Evolutionary conservation across 768 basidiomycete species (phyloP).

Genomic region (Russula vinacea): DNA sequence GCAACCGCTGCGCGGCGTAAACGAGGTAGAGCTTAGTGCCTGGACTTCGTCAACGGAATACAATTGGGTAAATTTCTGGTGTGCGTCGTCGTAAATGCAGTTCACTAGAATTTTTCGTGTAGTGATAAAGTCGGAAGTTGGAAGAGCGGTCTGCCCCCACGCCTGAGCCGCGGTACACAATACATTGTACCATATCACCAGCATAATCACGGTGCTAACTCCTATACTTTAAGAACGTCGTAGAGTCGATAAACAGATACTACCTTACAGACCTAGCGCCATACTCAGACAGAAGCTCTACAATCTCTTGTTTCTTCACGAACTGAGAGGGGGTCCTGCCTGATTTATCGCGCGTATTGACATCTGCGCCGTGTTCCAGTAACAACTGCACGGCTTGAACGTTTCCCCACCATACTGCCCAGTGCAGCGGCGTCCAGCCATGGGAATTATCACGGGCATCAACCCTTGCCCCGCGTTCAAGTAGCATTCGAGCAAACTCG

Average conservation of each 20-base stretch:
- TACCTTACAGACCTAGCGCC: neutral
- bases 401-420: too few species aligned
- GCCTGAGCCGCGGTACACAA: too few species aligned
- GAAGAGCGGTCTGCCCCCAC: too few species aligned
- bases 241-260: neutral
- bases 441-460: accelerated
- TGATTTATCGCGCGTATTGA: neutral
- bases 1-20: too few species aligned
- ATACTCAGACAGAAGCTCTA: neutral
- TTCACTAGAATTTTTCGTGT: too few species aligned
- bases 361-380: neutral
- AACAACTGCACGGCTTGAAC: too few species aligned
- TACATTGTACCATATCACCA: neutral
- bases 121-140: too few species aligned
- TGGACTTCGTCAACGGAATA: too few species aligned
- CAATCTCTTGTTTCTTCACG: neutral
- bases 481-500: conserved; percentile 1
- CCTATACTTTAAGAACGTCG: neutral
- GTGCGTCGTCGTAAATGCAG: too few species aligned
- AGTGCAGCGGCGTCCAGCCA: neutral
- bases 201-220: too few species aligned
- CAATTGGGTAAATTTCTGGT: too few species aligned
- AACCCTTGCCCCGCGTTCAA: neutral
- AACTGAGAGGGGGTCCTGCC: neutral
- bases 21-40: too few species aligned